Base-by-base conservation (phyloP, 441 rosid species). In the Cnidoscolus chayamansa region DNA sequence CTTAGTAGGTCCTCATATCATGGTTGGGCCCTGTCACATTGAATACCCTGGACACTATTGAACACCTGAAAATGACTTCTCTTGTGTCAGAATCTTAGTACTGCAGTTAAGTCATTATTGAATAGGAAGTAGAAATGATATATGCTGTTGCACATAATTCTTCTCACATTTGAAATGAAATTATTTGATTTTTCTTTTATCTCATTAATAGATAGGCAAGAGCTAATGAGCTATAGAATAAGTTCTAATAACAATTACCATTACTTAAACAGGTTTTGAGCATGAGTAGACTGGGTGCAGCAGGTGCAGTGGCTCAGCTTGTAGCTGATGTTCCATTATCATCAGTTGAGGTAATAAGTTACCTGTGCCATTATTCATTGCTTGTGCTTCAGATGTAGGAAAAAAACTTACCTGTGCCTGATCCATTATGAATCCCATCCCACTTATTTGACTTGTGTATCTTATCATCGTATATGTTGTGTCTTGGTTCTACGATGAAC, bases 261-360 rank as follows among this genome's bases (percentile, higher is more conserved):
- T 35, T 35, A 35, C 40, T 35, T 35, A 35, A 35, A n/a, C 86
- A 95, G 99, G 98, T 95, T 72, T 80, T 91, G 79, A 95, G 96
- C 86, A 95, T 95, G 97, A 93, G 99, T 81, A 87, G 97, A 80
- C 82, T 90, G 82, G 98, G 99, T n/a, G 97, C 86, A 74, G 90
- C 99, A 53, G 97, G 96, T 76, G 97, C 98, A 0, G 99, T 95
- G 73, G 99, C 98, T 48, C 98, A 93, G 76, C 97, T 93, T 63
- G 97, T 95, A 54, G 89, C 97, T 15, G 97, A 93, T 72, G 84
- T 91, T 73, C 97, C 98, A 75, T 78, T 89, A 67, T 82, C 94
- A 68, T 89, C 94, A 62, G 80, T 90, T 50, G 97, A 95, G 97
- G 98, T 93, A 82, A 50, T 73, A 74, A 73, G 49, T 43, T 15